phyloP scores from a whole-genome alignment of 1,284 basidiomycete species.

The Agaricales sp. region DNA sequence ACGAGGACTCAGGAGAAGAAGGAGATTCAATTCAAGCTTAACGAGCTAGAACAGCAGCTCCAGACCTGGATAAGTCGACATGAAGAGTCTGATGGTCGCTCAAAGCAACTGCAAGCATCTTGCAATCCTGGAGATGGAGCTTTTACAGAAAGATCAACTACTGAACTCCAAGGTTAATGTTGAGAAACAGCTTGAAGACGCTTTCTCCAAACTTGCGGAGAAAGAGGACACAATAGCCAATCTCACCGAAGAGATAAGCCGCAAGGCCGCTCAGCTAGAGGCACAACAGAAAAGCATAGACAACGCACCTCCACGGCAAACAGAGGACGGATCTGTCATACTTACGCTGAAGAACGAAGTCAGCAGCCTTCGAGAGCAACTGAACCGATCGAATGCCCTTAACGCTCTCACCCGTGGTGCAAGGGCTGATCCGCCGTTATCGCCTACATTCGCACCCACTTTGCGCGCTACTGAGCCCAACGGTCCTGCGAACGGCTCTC shows the following conservation, averaged over 20 bases:
- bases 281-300: slow-evolving; percentile 67
- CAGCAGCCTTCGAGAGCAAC: slow-evolving; percentile 85
- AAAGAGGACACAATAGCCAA: slow-evolving; percentile 81
- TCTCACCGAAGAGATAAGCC: slow-evolving; percentile 68
- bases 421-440: slow-evolving; percentile 62
- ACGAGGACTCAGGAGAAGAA: slow-evolving; percentile 90
- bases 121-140: slow-evolving; percentile 67
- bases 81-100: slow-evolving; percentile 78
- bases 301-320: slow-evolving; percentile 45
- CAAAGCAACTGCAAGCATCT: slow-evolving; percentile 67
- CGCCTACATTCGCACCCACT: slow-evolving; percentile 72
- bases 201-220: slow-evolving; percentile 65
- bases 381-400: slow-evolving; percentile 88
- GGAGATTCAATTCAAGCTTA: slow-evolving; percentile 66
- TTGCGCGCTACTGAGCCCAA: slow-evolving; percentile 48
- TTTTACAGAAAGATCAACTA: slow-evolving; percentile 70
- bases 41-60: slow-evolving; percentile 78
- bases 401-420: slow-evolving; percentile 69
- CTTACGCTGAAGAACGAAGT: slow-evolving; percentile 88
- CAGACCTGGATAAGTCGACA: slow-evolving; percentile 79
- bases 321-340: slow-evolving; percentile 81
- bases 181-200: slow-evolving; percentile 77
- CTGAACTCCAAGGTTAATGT: slow-evolving; percentile 70
- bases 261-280: slow-evolving; percentile 72
- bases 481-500: slow-evolving; percentile 21